Base-by-base conservation (phyloP, 108 stramenopile genomes). In the Epithemia pelagica region DNA sequence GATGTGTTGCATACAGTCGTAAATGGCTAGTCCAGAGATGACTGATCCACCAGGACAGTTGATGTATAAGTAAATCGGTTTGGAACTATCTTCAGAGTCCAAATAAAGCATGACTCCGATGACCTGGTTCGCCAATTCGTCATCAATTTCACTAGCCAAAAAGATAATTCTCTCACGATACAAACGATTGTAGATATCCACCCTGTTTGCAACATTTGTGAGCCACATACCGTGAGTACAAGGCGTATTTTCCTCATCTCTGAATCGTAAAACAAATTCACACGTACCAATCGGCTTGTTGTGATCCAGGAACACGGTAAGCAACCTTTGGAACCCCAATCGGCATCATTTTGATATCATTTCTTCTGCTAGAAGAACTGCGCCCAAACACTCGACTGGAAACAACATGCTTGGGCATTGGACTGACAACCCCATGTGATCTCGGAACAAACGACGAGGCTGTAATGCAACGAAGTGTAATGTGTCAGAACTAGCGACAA, bases 141-240 rank as follows among this genome's bases (percentile, higher is more conserved):
- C 98, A 70, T 97, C 95, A 70, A 99, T 97, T 82, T 97, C 98
- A 46, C 91, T 87, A 62, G 96, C 98, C 66, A 97, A 77, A 76
- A 99, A 97, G 78, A 99, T 96, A 75, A 99, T 99, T 54, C 98
- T 94, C 68, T 99, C 98, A 46, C 96, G 84, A 82, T 96, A 97
- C 22, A 99, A 81, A 60, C 98, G 92, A 75, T 98, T 97, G 94
- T 96, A 98, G 66, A 98, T 98, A 68, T 98, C 98, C 28, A 98
- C 96, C 96, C 96, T 86, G 62, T 18, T 52, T n/a, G n/a, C n/a
- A n/a, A n/a, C n/a, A n/a, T n/a, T n/a, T 56, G n/a, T n/a, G n/a
- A n/a, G n/a, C n/a, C n/a, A n/a, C n/a, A n/a, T n/a, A n/a, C n/a
- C n/a, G n/a, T n/a, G n/a, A n/a, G n/a, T n/a, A n/a, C n/a, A n/a